phyloP scores from a whole-genome alignment of 75 land plant species.

The Isoetes taiwanensis region DNA sequence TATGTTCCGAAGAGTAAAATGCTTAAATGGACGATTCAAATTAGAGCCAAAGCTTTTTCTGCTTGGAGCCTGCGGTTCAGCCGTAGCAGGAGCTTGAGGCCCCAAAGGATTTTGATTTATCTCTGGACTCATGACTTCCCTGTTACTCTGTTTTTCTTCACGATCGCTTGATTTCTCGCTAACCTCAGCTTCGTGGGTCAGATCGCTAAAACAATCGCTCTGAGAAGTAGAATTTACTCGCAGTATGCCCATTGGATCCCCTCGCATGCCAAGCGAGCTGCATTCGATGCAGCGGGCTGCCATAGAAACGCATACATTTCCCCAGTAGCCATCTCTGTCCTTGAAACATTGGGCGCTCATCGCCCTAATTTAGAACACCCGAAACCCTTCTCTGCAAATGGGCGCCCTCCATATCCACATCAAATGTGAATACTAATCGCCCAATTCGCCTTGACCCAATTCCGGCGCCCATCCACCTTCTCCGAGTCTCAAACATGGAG shows the following conservation, averaged over 20 bases:
- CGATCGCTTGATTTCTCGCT: background rate
- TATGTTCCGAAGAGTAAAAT: background rate
- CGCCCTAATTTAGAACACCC: too few species aligned
- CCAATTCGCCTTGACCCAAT: too few species aligned
- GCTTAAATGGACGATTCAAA: background rate
- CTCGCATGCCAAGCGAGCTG: conserved; percentile 7
- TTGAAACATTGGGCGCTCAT: too few species aligned
- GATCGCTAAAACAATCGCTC: background rate
- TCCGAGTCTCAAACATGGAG: too few species aligned
- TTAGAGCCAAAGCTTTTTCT: background rate
- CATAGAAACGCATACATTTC: background rate
- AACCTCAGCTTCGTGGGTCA: background rate
- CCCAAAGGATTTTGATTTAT: too few species aligned
- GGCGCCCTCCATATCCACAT: too few species aligned
- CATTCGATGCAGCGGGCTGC: conserved; percentile 1
- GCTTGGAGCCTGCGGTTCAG: background rate
- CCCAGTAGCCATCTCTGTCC: background rate
- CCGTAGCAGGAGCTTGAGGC: background rate
- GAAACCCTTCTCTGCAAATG: too few species aligned
- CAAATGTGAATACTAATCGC: too few species aligned
- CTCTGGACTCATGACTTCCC: too few species aligned
- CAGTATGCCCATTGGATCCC: conserved; percentile 3
- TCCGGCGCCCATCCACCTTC: too few species aligned
- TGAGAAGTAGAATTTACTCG: background rate
- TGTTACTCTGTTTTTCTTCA: background rate